Base-by-base conservation (phyloP, 352 stramenopile genomes). In the Globisporangium spiculum region DNA sequence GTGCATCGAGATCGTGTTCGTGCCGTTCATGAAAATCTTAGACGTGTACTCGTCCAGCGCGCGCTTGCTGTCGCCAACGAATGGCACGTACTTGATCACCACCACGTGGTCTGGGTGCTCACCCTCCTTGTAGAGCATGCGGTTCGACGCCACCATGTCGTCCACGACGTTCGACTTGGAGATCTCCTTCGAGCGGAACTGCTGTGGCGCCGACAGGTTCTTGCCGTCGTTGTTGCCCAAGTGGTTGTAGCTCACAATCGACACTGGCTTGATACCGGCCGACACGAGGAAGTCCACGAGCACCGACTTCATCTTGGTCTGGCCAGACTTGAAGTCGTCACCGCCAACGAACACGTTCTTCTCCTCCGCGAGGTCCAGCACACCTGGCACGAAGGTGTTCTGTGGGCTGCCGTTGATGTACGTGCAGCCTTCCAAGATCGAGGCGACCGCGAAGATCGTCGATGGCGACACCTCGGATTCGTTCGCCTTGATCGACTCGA, bases 1-100 rank as follows among this genome's bases (percentile, higher is more conserved):
- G 92, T 99, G 98, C 97, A 99, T 99, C 32, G 97, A 97, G 80
- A 99, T 99, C n/a, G 98, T 99, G 84, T 99, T 99, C 66, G 92
- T 98, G 67, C 98, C 98, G 65, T 98, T 98, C 97, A 99, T 98
- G 80, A 99, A 99, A 74, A 99, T 99, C 86, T 99, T 98, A 26
- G 91, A 99, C 32, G 97, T 99, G 84, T 99, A 99, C 85, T 99
- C 98, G 72, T 99, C 98, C 80, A 99, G 95, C n/a, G 98, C 98
- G 65, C 98, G 96, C 87, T 99, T 99, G 70, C 90, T 98, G 88
- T 99, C 98, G 67, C 93, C 97, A 14, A 99, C 98, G 74, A 98
- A 98, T 44, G 98, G 98, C 57, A 99, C 97, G 79, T 99, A 99
- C 88, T 99, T 99, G 83, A 99, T 99, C 24, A 99, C 98, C 50